Percentiles rank a stretch among this genome's conserved stretches.
Conservation (phyloP, 768 basidiomycete species). For the Crepidotus variabilis region DNA sequence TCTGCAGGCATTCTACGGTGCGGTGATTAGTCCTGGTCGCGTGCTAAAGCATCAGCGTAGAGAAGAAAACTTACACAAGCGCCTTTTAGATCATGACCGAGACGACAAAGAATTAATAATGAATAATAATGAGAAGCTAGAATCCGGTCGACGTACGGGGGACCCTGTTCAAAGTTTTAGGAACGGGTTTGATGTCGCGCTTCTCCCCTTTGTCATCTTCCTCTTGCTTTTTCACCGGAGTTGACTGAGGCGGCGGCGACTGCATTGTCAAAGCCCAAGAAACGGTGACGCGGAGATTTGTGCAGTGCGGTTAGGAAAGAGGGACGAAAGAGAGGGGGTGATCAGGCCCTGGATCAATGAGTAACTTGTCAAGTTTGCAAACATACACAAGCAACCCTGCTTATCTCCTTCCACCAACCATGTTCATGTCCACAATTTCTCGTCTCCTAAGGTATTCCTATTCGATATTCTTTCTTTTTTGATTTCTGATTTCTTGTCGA, state of each 20-base stretch:
- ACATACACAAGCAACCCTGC: conserved; percentile 17
- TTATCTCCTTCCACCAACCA: conserved; percentile 18
- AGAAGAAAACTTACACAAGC: conserved; percentile 61
- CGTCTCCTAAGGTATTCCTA: conserved; percentile 41
- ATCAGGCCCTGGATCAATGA: conserved; percentile 12
- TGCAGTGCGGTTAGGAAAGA: conserved; percentile 23
- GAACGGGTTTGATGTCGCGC: conserved; percentile 67
- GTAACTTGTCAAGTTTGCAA: conserved; percentile 7
- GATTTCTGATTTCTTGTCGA: background rate
- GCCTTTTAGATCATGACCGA: conserved; percentile 38
- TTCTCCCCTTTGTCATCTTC: conserved; percentile 55
- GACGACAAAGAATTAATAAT: conserved; percentile 12
- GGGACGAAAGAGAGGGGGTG: conserved; percentile 27
- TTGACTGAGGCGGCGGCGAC: conserved; percentile 22
- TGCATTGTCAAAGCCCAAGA: conserved; percentile 31
- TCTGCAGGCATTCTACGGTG: conserved; percentile 81
- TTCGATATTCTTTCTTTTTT: background rate
- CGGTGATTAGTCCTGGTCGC: conserved; percentile 15
- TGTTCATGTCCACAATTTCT: conserved; percentile 49
- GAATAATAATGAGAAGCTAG: conserved; percentile 12
- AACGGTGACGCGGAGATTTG: conserved; percentile 5
- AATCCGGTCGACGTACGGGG: conserved; percentile 58
- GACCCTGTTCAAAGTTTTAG: conserved; percentile 80
- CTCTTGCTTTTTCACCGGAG: conserved; percentile 58
- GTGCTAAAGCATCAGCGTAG: conserved; percentile 9